Evolutionary conservation across 805 yeast genomes (phyloP).

Genomic region (Candida maris): DNA sequence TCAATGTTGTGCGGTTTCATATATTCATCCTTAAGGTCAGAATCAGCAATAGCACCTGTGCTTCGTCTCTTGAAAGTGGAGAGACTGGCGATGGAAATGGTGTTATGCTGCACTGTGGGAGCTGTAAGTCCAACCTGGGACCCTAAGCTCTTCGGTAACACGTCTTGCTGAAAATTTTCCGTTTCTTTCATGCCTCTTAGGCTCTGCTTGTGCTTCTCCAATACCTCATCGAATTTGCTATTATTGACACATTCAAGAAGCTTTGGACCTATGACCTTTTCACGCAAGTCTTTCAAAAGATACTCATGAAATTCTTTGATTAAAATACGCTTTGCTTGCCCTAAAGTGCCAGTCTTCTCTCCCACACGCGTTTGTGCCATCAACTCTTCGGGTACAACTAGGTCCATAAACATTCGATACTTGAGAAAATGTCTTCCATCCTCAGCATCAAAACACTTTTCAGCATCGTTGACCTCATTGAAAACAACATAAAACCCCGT

Average conservation of each 20-base stretch:
- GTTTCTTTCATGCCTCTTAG: slow-evolving; percentile 20
- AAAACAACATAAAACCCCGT: slow-evolving; percentile 73
- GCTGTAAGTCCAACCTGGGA: slow-evolving; percentile 14
- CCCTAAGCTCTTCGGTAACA: slow-evolving; percentile 5
- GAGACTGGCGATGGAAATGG: slow-evolving; percentile 18
- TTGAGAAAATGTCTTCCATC: slow-evolving; percentile 53
- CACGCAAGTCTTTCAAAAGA: slow-evolving; percentile 68
- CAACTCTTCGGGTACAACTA: slow-evolving; percentile 47
- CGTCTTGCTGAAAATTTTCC: slow-evolving; percentile 11
- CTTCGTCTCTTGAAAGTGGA: slow-evolving; percentile 40
- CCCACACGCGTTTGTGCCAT: slow-evolving; percentile 28
- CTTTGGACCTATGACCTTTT: slow-evolving; percentile 65
- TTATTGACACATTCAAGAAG: slow-evolving; percentile 60
- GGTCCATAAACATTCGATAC: slow-evolving; percentile 54
- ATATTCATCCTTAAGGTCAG: slow-evolving; percentile 21
- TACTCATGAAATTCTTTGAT: slow-evolving; percentile 61
- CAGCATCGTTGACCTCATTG: slow-evolving; percentile 54
- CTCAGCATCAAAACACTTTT: slow-evolving; percentile 53
- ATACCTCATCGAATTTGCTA: slow-evolving; percentile 50
- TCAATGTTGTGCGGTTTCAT: slow-evolving; percentile 30
- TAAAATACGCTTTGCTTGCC: slow-evolving; percentile 56
- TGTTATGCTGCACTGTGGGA: slow-evolving; percentile 21
- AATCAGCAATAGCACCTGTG: slow-evolving; percentile 57
- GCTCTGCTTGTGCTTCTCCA: slow-evolving; percentile 33
- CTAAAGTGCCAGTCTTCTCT: slow-evolving; percentile 36